Percentiles rank a stretch among this genome's conserved stretches.
phyloP scores from a whole-genome alignment of 495 filamentous ascomycete species.

The Usnea hakonensis region DNA sequence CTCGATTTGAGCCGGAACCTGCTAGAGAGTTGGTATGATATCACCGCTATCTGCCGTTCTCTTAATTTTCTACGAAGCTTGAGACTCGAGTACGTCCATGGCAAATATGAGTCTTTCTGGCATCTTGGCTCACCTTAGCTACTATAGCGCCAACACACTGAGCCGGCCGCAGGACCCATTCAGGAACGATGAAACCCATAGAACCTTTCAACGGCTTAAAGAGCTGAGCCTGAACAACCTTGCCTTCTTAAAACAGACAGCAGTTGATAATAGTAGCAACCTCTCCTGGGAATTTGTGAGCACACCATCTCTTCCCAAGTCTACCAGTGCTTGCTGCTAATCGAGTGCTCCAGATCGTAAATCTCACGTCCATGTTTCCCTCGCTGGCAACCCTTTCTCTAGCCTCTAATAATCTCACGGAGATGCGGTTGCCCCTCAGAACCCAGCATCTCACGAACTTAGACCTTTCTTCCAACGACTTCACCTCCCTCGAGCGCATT shows the following conservation, averaged over 20 bases:
- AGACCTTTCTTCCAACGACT: constrained; percentile 67
- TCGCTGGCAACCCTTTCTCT: constrained; percentile 49
- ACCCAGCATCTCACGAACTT: constrained; percentile 46
- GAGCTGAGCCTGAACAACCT: neutral
- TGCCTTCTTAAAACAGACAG: neutral
- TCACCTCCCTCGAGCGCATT: constrained; percentile 53
- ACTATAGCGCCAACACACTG: neutral
- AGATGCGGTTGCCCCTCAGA: constrained; percentile 34
- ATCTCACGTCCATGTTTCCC: constrained; percentile 44
- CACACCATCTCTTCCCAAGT: neutral
- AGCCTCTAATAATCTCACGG: constrained; percentile 45
- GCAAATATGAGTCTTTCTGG: constrained; percentile 4
- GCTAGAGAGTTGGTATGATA: constrained; percentile 55
- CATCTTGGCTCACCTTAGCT: neutral
- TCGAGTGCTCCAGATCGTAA: neutral
- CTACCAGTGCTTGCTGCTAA: neutral
- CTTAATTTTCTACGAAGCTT: constrained; percentile 56
- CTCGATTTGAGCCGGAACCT: constrained; percentile 84
- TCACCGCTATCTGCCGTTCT: constrained; percentile 60
- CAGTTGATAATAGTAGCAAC: neutral
- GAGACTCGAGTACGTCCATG: constrained; percentile 57
- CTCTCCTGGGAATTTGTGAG: constrained; percentile 1
- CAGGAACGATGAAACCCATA: neutral
- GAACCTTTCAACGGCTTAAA: neutral
- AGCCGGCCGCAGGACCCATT: neutral